Conservation (phyloP, 441 rosid species). For the Daphne laureola region DNA sequence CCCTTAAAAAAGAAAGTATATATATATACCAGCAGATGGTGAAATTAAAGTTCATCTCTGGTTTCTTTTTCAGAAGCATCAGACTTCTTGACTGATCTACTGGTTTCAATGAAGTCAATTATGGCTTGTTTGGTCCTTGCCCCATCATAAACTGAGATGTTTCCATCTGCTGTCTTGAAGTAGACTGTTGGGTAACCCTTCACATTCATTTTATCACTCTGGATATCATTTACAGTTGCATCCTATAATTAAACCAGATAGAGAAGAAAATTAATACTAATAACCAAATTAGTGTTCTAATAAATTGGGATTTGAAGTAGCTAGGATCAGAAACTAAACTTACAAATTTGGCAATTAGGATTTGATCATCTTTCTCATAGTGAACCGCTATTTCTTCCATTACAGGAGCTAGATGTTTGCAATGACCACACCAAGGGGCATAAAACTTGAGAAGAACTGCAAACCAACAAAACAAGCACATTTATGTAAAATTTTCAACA, state of each 20-base stretch:
- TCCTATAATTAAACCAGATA: constrained; percentile 34
- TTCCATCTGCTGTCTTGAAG: constrained; percentile 73
- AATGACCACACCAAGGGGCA: constrained; percentile 99
- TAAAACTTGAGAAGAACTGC: constrained; percentile 90
- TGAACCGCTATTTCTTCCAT: constrained; percentile 89
- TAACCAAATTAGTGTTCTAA: too few relatives aligned
- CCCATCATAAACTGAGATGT: constrained; percentile 49
- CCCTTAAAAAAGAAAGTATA: too few relatives aligned
- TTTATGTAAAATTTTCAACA: too few relatives aligned
- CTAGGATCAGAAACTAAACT: constrained; percentile 17
- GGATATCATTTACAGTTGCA: constrained; percentile 78
- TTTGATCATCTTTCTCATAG: constrained; percentile 42
- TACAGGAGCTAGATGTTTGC: constrained; percentile 84
- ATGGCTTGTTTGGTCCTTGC: constrained; percentile 74
- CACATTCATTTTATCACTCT: constrained; percentile 52
- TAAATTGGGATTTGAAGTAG: too few relatives aligned
- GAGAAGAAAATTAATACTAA: too few relatives aligned
- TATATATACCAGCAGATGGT: too few relatives aligned
- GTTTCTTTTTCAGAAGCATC: constrained; percentile 22
- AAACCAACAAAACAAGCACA: constrained; percentile 6
- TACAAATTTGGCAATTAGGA: constrained; percentile 80
- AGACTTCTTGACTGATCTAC: constrained; percentile 36
- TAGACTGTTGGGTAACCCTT: constrained; percentile 77
- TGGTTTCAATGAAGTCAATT: constrained; percentile 72
- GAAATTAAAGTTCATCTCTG: constrained; percentile 42